A percentile compares a stretch with the other conserved stretches of the same genome.
Conservation (phyloP, 805 yeast genomes). For the Kodamaea laetipori region DNA sequence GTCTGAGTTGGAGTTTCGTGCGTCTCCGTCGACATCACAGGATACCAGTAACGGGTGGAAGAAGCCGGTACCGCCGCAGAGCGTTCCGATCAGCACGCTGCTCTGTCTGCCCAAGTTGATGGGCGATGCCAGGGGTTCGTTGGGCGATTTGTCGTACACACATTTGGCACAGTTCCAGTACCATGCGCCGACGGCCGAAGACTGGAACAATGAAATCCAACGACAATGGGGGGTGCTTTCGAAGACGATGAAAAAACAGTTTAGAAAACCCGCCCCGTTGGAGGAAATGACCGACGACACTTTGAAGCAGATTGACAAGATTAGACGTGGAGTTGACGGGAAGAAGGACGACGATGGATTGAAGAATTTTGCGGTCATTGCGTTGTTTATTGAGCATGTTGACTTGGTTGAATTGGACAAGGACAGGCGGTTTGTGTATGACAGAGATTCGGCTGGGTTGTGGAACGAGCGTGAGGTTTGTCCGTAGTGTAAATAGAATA, state of each 20-base stretch:
- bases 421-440: constrained; percentile 55
- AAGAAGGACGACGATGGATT: constrained; percentile 60
- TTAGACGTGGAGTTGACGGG: constrained; percentile 83
- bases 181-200: constrained; percentile 55
- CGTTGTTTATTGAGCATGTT: constrained; percentile 68
- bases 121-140: constrained; percentile 21
- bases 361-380: constrained; percentile 68
- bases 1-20: constrained; percentile 13
- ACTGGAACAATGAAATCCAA: constrained; percentile 66
- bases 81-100: constrained; percentile 26
- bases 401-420: constrained; percentile 67
- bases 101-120: constrained; percentile 32
- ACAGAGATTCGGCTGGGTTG: constrained; percentile 55
- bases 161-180: constrained; percentile 27
- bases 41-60: background rate
- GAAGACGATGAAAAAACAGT: constrained; percentile 59
- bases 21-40: constrained; percentile 11
- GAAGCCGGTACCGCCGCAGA: constrained; percentile 16
- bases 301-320: constrained; percentile 62
- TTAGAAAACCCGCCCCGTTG: constrained; percentile 77
- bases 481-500: constrained; percentile 47
- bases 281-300: constrained; percentile 55
- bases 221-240: constrained; percentile 67
- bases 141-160: constrained; percentile 30
- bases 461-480: constrained; percentile 83